A percentile compares a stretch with the other conserved stretches of the same genome.
Conservation (phyloP, 306 rosid genomes). For the Trifolium pratense region DNA sequence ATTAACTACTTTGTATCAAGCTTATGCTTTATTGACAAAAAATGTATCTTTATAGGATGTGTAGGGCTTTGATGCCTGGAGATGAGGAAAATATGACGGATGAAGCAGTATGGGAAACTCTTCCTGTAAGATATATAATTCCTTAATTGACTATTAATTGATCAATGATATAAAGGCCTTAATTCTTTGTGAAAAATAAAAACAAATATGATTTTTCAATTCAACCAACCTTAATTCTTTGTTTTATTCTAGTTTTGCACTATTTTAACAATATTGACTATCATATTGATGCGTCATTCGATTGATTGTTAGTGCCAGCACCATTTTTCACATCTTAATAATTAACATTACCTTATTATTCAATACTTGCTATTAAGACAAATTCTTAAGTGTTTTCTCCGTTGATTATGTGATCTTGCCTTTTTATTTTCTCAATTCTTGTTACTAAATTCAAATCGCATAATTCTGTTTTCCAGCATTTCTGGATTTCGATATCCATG, state of each 20-base stretch:
- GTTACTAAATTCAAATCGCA: constrained; percentile 44
- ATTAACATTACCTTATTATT: constrained; percentile 26
- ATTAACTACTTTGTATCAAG: constrained; percentile 21
- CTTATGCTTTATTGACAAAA: constrained; percentile 33
- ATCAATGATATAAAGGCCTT: constrained; percentile 23
- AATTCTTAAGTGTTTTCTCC: constrained; percentile 24
- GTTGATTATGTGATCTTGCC: constrained; percentile 22
- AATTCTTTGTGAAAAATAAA: background rate
- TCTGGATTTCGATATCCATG: constrained; percentile 99
- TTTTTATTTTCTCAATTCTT: constrained; percentile 16
- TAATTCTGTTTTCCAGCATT: constrained; percentile 70
- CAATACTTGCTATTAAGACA: background rate
- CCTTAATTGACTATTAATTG: constrained; percentile 40
- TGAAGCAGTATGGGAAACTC: constrained; percentile 97
- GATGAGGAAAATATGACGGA: constrained; percentile 83
- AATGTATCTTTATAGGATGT: constrained; percentile 69
- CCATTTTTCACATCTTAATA: constrained; percentile 15
- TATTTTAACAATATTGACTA: too few relatives aligned
- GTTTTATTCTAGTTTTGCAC: background rate
- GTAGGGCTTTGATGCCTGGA: constrained; percentile 93
- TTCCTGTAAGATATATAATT: constrained; percentile 76
- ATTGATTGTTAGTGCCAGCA: background rate
- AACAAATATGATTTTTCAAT: background rate
- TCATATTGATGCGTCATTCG: too few relatives aligned
- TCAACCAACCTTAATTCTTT: background rate